Conservation (phyloP, 331 rosid genomes). For the Pyracantha coccinea region DNA sequence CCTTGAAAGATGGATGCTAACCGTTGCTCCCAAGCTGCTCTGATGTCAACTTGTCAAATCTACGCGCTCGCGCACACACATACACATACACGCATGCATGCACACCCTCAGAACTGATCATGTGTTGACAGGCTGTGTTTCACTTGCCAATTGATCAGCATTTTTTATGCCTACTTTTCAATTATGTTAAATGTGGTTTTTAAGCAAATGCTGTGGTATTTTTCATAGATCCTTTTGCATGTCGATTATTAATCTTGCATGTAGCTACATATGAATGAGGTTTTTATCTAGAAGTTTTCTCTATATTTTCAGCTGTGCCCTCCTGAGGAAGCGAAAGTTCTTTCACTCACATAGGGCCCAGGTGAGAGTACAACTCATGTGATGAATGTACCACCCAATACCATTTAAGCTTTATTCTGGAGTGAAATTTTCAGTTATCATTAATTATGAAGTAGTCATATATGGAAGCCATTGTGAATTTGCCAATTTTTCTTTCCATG, state of each 20-base stretch:
- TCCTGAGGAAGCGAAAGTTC: constrained; percentile 47
- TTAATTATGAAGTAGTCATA: neutral
- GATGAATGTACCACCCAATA: neutral
- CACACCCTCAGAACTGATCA: neutral
- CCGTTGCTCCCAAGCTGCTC: neutral
- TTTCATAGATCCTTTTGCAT: neutral
- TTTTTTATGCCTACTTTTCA: neutral
- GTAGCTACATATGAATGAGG: neutral
- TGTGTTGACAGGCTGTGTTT: neutral
- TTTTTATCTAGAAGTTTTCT: constrained; percentile 1
- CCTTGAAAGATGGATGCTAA: neutral
- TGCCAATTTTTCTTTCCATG: neutral
- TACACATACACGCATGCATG: neutral
- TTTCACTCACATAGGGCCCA: constrained; percentile 70
- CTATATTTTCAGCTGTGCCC: constrained; percentile 43
- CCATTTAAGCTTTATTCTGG: neutral
- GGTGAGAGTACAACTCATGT: constrained; percentile 36
- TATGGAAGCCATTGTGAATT: neutral
- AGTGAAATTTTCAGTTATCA: neutral
- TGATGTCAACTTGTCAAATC: neutral
- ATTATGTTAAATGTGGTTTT: neutral
- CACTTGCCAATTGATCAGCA: neutral
- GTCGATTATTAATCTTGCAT: neutral
- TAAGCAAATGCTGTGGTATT: neutral
- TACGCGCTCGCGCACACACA: neutral